Conservation (phyloP, 164 flowering plant genomes). For the Tinospora cordifolia region DNA sequence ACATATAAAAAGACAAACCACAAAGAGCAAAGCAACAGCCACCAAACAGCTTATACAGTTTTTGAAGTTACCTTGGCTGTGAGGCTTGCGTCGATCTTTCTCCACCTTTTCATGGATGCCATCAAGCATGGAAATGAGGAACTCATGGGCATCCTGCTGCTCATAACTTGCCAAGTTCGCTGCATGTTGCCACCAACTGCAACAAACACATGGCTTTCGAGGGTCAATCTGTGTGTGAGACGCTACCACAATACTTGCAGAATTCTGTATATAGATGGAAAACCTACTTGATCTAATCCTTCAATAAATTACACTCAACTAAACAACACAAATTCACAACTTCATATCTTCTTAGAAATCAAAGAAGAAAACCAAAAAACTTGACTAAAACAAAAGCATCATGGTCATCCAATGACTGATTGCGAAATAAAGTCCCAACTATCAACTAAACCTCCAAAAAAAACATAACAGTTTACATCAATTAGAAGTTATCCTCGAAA, state of each 20-base stretch:
- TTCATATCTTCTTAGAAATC: neutral
- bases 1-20: neutral
- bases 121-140: conserved; percentile 85
- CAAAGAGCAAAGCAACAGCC: neutral
- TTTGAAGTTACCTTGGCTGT: conserved; percentile 50
- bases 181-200: conserved; percentile 98
- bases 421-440: neutral
- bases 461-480: neutral
- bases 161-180: conserved; percentile 89
- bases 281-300: conserved; percentile 7
- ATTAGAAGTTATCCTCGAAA: neutral
- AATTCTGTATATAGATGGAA: conserved; percentile 6
- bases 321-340: neutral
- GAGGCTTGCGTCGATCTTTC: conserved; percentile 41
- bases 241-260: conserved; percentile 1
- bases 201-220: conserved; percentile 17
- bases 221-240: conserved; percentile 12
- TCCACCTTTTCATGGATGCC: conserved; percentile 81
- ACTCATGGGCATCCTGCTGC: conserved; percentile 96
- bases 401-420: neutral
- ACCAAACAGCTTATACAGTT: neutral
- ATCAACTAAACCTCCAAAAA: too few species aligned
- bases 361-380: neutral
- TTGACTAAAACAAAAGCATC: neutral
- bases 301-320: neutral